These are phyloP conservation scores for Hypoxylon sp. DNA, from an alignment of 2,329 filamentous ascomycete genomes.

Conservation along the genomic window DNA sequence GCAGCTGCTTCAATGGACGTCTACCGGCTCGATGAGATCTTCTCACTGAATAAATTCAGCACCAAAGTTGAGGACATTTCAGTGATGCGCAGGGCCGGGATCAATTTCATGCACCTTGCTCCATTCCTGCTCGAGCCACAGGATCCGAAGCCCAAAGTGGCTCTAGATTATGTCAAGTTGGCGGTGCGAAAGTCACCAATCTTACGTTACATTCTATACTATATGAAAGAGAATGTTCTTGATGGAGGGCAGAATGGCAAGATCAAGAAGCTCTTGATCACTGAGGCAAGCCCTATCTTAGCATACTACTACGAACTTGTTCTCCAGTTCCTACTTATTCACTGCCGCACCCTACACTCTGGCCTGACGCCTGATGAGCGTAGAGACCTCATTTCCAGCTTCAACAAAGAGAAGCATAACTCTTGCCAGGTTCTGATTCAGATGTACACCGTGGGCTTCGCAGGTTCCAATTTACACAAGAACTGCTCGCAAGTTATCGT, in stretches of 20 bases:
- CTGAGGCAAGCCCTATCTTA: conserved; percentile 48
- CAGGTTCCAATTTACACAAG: conserved; percentile 52
- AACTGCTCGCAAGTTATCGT: conserved; percentile 51
- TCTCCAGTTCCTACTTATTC: conserved; percentile 51
- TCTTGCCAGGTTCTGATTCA: conserved; percentile 54
- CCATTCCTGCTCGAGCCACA: conserved; percentile 41
- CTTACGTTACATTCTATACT: conserved; percentile 49
- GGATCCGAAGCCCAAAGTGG: conserved; percentile 39
- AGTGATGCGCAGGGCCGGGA: conserved; percentile 44
- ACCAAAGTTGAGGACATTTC: conserved; percentile 37
- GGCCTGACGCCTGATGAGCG: conserved; percentile 43
- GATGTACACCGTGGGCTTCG: conserved; percentile 52
- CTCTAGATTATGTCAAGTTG: conserved; percentile 47
- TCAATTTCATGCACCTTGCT: conserved; percentile 45
- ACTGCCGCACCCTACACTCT: conserved; percentile 50
- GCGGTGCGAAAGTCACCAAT: conserved; percentile 49
- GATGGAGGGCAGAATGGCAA: conserved; percentile 26
- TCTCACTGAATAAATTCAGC: conserved; percentile 38
- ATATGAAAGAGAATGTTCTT: conserved; percentile 48
- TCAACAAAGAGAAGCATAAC: conserved; percentile 41
- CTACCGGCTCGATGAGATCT: conserved; percentile 43
- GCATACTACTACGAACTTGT: conserved; percentile 54
- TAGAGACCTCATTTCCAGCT: conserved; percentile 47
- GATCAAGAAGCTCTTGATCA: conserved; percentile 52
- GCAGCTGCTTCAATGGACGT: conserved; percentile 51